Percentiles rank a stretch among this genome's conserved stretches.
Evolutionary conservation across 2,329 filamentous ascomycete species (phyloP).

Genomic region (Elsinoe arachidis): DNA sequence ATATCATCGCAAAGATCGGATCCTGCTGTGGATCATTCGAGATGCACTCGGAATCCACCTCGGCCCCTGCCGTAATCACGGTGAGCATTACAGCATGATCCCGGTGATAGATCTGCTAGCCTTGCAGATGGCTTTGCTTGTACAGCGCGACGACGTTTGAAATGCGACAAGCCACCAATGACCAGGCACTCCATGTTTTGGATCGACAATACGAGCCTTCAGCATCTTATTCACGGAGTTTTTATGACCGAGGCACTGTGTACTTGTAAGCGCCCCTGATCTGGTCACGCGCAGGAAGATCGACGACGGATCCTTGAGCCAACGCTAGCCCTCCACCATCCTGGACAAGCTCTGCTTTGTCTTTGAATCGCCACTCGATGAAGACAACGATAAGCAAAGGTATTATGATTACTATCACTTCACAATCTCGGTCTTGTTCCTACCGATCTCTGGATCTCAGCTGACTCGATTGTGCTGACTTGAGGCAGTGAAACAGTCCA

Average conservation of each 20-base stretch:
- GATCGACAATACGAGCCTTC: not conserved
- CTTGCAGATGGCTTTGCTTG: not conserved
- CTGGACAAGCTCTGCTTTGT: not conserved
- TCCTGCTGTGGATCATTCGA: not conserved
- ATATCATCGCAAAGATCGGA: not conserved
- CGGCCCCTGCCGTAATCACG: not conserved
- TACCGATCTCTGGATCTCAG: not conserved
- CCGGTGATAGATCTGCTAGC: not conserved
- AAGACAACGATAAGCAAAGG: not conserved
- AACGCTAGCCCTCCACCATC: not conserved
- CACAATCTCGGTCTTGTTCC: not conserved
- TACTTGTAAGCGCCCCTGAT: not conserved
- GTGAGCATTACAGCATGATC: not conserved
- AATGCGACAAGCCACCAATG: not conserved
- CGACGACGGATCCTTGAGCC: not conserved
- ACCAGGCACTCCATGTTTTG: not conserved
- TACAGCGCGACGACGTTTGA: not conserved
- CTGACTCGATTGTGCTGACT: not conserved
- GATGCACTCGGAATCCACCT: not conserved
- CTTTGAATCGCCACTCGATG: not conserved
- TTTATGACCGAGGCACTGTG: not conserved
- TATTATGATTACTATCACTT: not conserved
- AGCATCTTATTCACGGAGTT: not conserved
- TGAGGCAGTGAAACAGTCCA: not conserved
- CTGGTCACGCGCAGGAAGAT: conserved; percentile 7